Percentiles rank a stretch among this genome's conserved stretches.
Conservation (phyloP, 2,329 filamentous ascomycete genomes). For the Elsinoe ampelina region DNA sequence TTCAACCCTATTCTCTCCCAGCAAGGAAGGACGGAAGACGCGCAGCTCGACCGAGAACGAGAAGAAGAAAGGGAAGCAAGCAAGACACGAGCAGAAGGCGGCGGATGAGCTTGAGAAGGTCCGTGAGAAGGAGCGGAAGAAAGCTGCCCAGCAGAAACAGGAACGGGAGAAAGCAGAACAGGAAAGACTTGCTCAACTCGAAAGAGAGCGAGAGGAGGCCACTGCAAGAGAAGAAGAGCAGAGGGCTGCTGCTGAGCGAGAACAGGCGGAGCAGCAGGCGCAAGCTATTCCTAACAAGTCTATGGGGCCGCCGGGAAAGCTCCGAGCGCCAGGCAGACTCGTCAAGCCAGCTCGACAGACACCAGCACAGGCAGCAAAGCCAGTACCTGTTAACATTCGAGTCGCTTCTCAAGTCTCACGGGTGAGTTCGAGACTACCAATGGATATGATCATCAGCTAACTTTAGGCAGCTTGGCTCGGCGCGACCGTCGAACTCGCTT, state of each 20-base stretch:
- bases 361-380: constrained; percentile 46
- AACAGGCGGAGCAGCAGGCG: constrained; percentile 49
- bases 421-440: constrained; percentile 16
- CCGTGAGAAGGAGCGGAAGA: constrained; percentile 61
- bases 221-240: constrained; percentile 28
- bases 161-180: constrained; percentile 34
- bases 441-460: background rate
- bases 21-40: constrained; percentile 38
- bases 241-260: constrained; percentile 44
- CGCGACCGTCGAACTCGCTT: constrained; percentile 25
- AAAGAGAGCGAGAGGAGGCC: constrained; percentile 25
- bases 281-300: constrained; percentile 38
- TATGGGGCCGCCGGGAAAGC: constrained; percentile 31
- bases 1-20: constrained; percentile 20
- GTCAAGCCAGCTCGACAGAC: constrained; percentile 38
- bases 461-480: constrained; percentile 9
- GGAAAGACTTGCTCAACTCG: constrained; percentile 28
- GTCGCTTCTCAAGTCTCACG: constrained; percentile 44
- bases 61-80: constrained; percentile 52
- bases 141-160: constrained; percentile 50
- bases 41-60: constrained; percentile 53
- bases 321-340: constrained; percentile 27
- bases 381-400: constrained; percentile 61
- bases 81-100: constrained; percentile 52
- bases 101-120: constrained; percentile 58